Percentiles rank a stretch among this genome's conserved stretches.
Conservation (phyloP, 371 early-diverging fungal species). For the Haplosporangium sp. region DNA sequence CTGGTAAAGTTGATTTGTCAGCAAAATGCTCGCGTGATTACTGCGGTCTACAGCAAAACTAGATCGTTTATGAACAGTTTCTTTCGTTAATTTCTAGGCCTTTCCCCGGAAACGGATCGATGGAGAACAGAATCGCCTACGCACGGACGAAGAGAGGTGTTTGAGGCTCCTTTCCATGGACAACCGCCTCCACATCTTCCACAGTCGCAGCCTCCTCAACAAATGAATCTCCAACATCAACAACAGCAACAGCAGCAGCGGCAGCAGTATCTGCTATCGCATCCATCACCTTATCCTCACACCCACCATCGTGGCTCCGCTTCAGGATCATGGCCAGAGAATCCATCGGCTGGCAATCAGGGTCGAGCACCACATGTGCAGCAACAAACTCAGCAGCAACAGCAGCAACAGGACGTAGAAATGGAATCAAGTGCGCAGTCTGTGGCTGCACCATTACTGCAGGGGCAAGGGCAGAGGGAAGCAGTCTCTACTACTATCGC, state of each 20-base stretch:
- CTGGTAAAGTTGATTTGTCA: not conserved
- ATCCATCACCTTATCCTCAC: not conserved
- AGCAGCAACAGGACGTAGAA: too few species aligned
- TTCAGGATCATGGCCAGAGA: not conserved
- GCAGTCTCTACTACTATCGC: too few species aligned
- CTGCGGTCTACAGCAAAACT: not conserved
- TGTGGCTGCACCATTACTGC: too few species aligned
- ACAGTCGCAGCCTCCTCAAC: not conserved
- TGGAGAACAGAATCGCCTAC: slow-evolving; percentile 8
- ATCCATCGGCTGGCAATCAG: not conserved
- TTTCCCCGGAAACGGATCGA: not conserved
- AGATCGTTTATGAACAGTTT: too few species aligned
- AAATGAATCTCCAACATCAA: not conserved
- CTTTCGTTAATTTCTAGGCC: not conserved
- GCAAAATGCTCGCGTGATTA: too few species aligned
- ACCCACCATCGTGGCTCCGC: not conserved
- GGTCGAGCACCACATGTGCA: not conserved
- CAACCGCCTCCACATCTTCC: not conserved
- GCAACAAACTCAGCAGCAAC: too few species aligned
- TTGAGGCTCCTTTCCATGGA: slow-evolving; percentile 6
- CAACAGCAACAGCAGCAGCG: slow-evolving; percentile 6
- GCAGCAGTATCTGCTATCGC: not conserved
- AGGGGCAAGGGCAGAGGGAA: too few species aligned
- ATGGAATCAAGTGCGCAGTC: too few species aligned
- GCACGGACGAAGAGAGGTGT: not conserved